Percentiles rank a stretch among this genome's conserved stretches.
These are phyloP conservation scores for Alectoria sarmentosa DNA, from an alignment of 495 filamentous ascomycete species.

Conservation along the genomic window DNA sequence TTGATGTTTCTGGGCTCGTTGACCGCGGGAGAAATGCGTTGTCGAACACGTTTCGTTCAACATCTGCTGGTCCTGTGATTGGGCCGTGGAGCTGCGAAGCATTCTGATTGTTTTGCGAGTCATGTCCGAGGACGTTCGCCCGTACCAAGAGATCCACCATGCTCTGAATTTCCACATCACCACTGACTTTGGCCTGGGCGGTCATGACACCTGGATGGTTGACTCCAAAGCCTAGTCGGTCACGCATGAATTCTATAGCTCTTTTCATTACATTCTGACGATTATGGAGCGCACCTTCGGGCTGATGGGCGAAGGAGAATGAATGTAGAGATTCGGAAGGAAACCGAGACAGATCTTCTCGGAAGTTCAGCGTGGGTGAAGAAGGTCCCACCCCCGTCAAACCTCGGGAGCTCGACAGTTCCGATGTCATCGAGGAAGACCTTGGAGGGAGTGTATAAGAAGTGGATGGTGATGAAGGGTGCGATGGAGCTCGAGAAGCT, in stretches of 20 bases:
- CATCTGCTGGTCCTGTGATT: constrained; percentile 65
- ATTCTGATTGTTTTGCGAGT: constrained; percentile 39
- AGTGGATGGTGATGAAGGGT: constrained; percentile 57
- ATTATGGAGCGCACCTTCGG: constrained; percentile 81
- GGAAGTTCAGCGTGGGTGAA: constrained; percentile 60
- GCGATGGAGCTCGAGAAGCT: constrained; percentile 54
- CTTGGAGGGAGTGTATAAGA: constrained; percentile 52
- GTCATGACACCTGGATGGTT: constrained; percentile 58
- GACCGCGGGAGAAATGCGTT: constrained; percentile 51
- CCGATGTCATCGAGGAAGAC: constrained; percentile 55
- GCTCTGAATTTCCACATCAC: constrained; percentile 79
- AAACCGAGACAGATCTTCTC: constrained; percentile 87
- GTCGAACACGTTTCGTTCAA: constrained; percentile 74
- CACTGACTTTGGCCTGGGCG: constrained; percentile 73
- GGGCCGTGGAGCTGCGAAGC: constrained; percentile 47
- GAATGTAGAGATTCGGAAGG: constrained; percentile 95
- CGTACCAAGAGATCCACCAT: constrained; percentile 83
- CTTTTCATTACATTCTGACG: constrained; percentile 90
- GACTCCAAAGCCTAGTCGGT: constrained; percentile 77
- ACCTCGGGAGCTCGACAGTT: constrained; percentile 40
- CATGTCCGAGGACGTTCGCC: constrained; percentile 61
- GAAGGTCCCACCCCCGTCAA: constrained; percentile 50
- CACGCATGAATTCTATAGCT: constrained; percentile 95
- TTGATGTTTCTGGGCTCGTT: constrained; percentile 41
- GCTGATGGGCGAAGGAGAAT: constrained; percentile 96